These are phyloP conservation scores for Monilinia fructigena DNA, from an alignment of 2,329 filamentous ascomycete species.

Conservation along the genomic window DNA sequence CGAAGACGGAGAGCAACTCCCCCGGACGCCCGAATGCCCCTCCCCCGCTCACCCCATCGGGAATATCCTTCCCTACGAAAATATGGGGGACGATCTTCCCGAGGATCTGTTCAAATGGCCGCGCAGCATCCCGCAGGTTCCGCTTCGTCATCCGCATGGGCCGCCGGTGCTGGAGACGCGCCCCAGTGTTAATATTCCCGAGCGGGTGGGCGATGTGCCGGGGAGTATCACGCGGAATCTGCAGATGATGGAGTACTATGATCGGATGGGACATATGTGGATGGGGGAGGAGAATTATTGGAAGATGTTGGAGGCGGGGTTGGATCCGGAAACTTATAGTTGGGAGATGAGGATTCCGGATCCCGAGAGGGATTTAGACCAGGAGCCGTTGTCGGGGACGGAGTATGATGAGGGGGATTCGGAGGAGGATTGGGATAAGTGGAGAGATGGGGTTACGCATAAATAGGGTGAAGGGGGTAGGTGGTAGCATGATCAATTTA, in stretches of 20 bases:
- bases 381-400: background rate
- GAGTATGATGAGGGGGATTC: background rate
- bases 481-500: background rate
- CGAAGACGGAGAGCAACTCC: background rate
- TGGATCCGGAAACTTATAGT: conserved; percentile 7
- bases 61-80: background rate
- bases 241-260: conserved; percentile 10
- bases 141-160: background rate
- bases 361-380: background rate
- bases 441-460: background rate
- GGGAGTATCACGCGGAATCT: background rate
- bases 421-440: background rate
- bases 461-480: background rate
- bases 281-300: conserved; percentile 18
- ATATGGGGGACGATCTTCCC: background rate
- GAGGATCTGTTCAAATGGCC: background rate
- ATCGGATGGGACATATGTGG: conserved; percentile 17
- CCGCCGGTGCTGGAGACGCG: background rate
- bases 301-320: conserved; percentile 19
- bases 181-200: background rate
- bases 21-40: background rate
- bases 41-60: fast-evolving
- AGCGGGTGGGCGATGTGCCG: background rate
- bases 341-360: conserved; percentile 14
- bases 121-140: background rate